Conservation (phyloP, 805 yeast genomes). For the Yarrowia sp. region DNA sequence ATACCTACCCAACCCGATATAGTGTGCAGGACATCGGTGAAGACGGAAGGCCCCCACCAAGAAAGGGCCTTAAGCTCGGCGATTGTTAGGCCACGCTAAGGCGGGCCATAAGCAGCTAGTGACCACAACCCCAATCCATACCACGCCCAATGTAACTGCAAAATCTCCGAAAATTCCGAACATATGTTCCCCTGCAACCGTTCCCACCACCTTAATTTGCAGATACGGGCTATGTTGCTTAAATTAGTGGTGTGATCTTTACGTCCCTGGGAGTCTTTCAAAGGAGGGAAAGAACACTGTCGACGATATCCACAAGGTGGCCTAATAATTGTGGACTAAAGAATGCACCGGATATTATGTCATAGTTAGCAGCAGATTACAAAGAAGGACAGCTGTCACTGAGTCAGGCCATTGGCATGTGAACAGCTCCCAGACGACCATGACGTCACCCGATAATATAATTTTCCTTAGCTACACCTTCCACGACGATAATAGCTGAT, state of each 20-base stretch:
- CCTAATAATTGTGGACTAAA: not conserved
- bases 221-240: not conserved
- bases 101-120: not conserved
- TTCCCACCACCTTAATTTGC: not conserved
- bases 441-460: not conserved
- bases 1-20: not conserved
- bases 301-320: too few species aligned
- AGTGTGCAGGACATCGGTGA: not conserved
- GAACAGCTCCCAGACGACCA: not conserved
- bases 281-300: too few species aligned
- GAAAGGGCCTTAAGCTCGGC: not conserved
- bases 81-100: not conserved
- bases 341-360: not conserved
- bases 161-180: conserved; percentile 14
- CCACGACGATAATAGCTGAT: not conserved
- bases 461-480: not conserved
- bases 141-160: conserved; percentile 1
- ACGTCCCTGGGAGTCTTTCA: too few species aligned
- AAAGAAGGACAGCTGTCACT: conserved; percentile 2
- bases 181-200: conserved; percentile 6
- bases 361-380: not conserved
- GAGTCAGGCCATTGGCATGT: not conserved
- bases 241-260: not conserved
- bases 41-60: not conserved
- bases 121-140: not conserved